Evolutionary conservation across 2,329 filamentous ascomycete genomes (phyloP), one percentile per base, ranked within the genome.

Genomic region (Neonectria sp.): DNA sequence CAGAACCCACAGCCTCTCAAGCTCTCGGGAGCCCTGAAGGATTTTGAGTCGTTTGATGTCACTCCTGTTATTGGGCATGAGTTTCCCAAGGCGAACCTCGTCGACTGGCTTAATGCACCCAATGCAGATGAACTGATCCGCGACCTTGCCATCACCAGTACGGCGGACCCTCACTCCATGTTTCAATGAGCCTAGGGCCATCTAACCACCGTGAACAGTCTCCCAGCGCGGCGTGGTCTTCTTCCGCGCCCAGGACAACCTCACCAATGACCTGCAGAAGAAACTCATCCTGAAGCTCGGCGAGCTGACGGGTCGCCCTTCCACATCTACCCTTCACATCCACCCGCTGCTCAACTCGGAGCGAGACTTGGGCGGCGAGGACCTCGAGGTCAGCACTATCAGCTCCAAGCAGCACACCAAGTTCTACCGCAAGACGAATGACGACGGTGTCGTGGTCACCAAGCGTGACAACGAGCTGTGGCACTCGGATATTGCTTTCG

Each of bases 211-310:
- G 11, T 29, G 29, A 48, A 29, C 37, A 92, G 90, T 93, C 70
- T 92, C 91, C 1, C 87, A 89, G 67, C 87, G 91, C 0, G 91
- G 91, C 11, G 91, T 93, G 4, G 90, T 93, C 35, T 92, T 93
- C 81, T 92, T 93, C 80, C 87, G 90, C 24, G 85, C 87, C 33
- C 91, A 93, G 70, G 83, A 91, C 74, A 82, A 83, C 40, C 79
- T 92, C 43, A 86, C 85, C 69, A 86, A 91, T 74, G 88, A 89
- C 1, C 84, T 91, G 2, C 90, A 92, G 73, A 93, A 93, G 80
- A 82, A 90, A 60, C 83, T 93, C 0, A 88, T 90, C 24, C 85
- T 91, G 53, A 83, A 86, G 0, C 84, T 92, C 1, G 90, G 90
- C 12, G 80, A 89, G 75, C 82, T 90, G 0, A 84, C 86, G 0